phyloP scores from a whole-genome alignment of 2,329 filamentous ascomycete genomes.

The Podosphaera xanthii region DNA sequence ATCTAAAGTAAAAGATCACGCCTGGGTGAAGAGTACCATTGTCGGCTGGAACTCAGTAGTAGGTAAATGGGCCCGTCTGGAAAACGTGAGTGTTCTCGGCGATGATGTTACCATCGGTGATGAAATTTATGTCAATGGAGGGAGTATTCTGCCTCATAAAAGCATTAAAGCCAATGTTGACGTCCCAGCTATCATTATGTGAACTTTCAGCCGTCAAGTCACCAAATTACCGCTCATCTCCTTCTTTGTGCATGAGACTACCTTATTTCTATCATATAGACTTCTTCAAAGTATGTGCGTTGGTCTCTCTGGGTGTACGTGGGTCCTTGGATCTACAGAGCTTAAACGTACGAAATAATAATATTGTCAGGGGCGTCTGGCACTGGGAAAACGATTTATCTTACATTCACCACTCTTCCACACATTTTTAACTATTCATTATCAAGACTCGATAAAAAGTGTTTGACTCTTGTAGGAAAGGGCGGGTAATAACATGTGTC shows the following conservation, averaged over 20 bases:
- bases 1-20: conserved; percentile 94
- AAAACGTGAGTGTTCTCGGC: conserved; percentile 94
- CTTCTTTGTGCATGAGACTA: not conserved
- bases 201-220: not conserved
- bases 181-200: conserved; percentile 47
- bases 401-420: too few relatives aligned
- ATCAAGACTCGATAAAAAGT: too few relatives aligned
- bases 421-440: too few relatives aligned
- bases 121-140: conserved; percentile 96
- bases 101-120: conserved; percentile 96
- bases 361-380: too few relatives aligned
- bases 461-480: too few relatives aligned
- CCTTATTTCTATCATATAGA: too few relatives aligned
- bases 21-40: conserved; percentile 97
- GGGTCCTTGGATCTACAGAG: too few relatives aligned
- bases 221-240: not conserved
- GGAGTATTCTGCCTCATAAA: conserved; percentile 90
- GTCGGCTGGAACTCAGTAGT: conserved; percentile 96
- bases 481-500: too few relatives aligned
- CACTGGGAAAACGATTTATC: too few relatives aligned
- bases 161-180: conserved; percentile 97
- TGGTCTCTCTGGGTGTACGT: too few relatives aligned
- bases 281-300: too few relatives aligned
- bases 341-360: too few relatives aligned
- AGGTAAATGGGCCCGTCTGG: conserved; percentile 82